Base-by-base conservation (phyloP, 192 early-diverging fungal species). In the Backusella tuberculispora region DNA sequence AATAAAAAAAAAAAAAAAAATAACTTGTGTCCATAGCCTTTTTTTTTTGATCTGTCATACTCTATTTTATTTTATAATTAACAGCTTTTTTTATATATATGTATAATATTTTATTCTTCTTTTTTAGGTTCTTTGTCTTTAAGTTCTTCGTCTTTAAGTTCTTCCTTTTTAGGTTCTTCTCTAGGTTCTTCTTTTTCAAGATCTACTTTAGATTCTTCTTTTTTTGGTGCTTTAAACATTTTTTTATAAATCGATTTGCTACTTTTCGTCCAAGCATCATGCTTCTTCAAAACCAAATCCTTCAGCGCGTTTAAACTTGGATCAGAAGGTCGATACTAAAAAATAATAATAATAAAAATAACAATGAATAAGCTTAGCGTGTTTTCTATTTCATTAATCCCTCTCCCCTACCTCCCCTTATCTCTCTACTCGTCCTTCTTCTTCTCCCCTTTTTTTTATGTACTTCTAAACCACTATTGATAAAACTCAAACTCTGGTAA, bases 381-480 rank as follows among this genome's bases (percentile, higher is more conserved):
- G 9, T 60, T 19, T 26, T 0, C 10, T 24, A 60, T 50, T 7
- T n/a, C 6, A 60, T 12, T 60, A 34, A 34, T 34, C 2, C 0
- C 2, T 34, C 29, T 34, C 29, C 29, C 29, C 29, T 34, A 0
- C 29, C 29, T 34, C 29, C 29, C n/a, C n/a, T n/a, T n/a, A n/a
- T n/a, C n/a, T n/a, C n/a, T n/a, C n/a, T n/a, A n/a, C n/a, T n/a
- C n/a, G n/a, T n/a, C 8, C 26, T 26, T 24, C 60, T 63, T 37
- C 21, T 63, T 37, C 26, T 37, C 21, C 14, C 34, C 63, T 29
- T 47, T 47, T 17, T 63, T 34, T 63, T 10, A 34, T 5, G 4
- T 60, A 72, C 71, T 19, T 72, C 66, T 47, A 85, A 60, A 21
- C 84, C 84, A 6, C 24, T 24, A 21, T 80, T 75, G 1, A 80